Conservation (phyloP, 202 grass and related monocot species). For the Bolboschoenoplectus hybrid region DNA sequence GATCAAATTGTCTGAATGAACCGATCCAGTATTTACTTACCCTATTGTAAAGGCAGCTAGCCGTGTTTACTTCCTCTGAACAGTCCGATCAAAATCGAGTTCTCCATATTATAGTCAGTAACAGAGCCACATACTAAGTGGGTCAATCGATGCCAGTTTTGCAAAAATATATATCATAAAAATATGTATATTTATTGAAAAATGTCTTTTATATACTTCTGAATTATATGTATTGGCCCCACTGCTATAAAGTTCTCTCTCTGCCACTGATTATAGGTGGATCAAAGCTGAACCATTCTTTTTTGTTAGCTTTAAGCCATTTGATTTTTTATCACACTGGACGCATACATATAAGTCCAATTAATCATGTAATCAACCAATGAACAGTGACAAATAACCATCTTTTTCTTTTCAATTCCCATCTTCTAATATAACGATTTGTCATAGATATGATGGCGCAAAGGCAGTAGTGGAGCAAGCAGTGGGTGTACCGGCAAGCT, state of each 20-base stretch:
- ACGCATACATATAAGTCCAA: background rate
- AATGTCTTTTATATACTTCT: no score
- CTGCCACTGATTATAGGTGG: no score
- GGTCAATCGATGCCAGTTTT: no score
- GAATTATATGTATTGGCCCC: no score
- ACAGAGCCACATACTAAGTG: no score
- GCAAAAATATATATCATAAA: no score
- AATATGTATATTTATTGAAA: no score
- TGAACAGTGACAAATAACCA: background rate
- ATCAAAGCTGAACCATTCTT: no score
- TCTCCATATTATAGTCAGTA: background rate
- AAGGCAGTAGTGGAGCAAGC: conserved; percentile 38
- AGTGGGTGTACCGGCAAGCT: conserved; percentile 34
- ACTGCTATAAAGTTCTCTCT: no score
- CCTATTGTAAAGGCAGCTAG: background rate
- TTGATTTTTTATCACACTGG: no score
- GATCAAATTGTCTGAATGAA: background rate
- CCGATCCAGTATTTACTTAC: background rate
- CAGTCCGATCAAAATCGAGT: background rate
- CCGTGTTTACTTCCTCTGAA: background rate
- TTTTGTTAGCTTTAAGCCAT: no score
- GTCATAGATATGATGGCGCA: conserved; percentile 27
- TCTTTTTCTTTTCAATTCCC: background rate
- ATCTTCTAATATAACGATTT: background rate
- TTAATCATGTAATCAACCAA: background rate